Evolutionary conservation across 495 filamentous ascomycete species (phyloP).

Genomic region (Cercophora sp.): DNA sequence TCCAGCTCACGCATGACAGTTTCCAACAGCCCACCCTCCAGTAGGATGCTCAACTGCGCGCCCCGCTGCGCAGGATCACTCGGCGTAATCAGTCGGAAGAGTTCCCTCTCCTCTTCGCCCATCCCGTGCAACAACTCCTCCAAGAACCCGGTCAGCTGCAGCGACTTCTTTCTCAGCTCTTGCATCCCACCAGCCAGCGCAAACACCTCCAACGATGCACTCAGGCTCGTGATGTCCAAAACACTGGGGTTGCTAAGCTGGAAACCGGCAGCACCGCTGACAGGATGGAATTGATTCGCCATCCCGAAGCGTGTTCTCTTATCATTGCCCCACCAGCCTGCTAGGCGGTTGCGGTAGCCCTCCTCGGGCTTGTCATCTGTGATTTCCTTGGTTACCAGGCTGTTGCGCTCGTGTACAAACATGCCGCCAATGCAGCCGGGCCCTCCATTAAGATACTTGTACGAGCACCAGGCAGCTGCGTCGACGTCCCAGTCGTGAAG

Average conservation of each 20-base stretch:
- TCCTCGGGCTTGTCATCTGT: constrained; percentile 33
- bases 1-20: constrained; percentile 65
- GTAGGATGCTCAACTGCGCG: constrained; percentile 77
- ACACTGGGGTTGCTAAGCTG: constrained; percentile 67
- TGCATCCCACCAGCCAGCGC: constrained; percentile 62
- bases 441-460: constrained; percentile 94
- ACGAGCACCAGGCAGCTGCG: constrained; percentile 94
- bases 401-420: constrained; percentile 80
- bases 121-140: constrained; percentile 59
- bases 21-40: constrained; percentile 65
- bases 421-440: constrained; percentile 82
- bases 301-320: constrained; percentile 74
- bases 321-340: constrained; percentile 90
- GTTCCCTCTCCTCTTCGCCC: constrained; percentile 38
- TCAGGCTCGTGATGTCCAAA: constrained; percentile 64
- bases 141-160: constrained; percentile 74
- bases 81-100: constrained; percentile 81
- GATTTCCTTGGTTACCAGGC: constrained; percentile 43
- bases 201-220: constrained; percentile 78
- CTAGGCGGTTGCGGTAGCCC: constrained; percentile 54
- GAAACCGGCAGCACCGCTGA: constrained; percentile 63
- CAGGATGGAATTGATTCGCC: constrained; percentile 73
- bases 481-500: constrained; percentile 95
- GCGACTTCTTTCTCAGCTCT: constrained; percentile 67
- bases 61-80: constrained; percentile 66